These are phyloP conservation scores for Pythium brachiatum DNA, from an alignment of 352 stramenopile genomes.

Conservation along the genomic window DNA sequence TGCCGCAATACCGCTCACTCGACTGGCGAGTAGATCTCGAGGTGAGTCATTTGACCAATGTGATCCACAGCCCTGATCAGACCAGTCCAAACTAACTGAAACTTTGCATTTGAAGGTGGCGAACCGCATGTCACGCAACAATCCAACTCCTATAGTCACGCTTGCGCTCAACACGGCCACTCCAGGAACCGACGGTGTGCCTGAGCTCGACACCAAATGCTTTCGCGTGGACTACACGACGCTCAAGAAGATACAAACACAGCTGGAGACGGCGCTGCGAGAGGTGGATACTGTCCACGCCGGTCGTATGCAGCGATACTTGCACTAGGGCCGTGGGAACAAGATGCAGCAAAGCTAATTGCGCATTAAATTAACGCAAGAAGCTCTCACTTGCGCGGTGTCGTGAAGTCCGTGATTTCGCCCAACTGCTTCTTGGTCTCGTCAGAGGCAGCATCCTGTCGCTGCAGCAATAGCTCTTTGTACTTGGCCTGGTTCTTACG, in stretches of 20 bases:
- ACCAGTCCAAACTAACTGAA: too few relatives aligned
- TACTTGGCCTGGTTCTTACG: conserved; percentile 76
- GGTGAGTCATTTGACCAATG: conserved; percentile 25
- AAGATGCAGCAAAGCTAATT: neutral
- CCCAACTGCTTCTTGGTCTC: conserved; percentile 76
- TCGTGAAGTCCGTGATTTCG: conserved; percentile 69
- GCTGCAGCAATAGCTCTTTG: conserved; percentile 65
- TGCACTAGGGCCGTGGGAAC: conserved; percentile 30
- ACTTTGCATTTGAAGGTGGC: conserved; percentile 61
- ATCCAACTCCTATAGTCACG: conserved; percentile 66
- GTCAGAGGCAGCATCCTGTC: conserved; percentile 36
- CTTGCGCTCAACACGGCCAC: conserved; percentile 52
- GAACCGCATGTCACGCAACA: conserved; percentile 58
- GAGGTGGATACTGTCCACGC: conserved; percentile 68
- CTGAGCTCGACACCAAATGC: conserved; percentile 34
- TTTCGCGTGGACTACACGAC: conserved; percentile 63
- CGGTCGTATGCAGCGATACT: conserved; percentile 73
- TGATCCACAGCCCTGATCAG: too few relatives aligned
- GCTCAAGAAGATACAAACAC: conserved; percentile 58
- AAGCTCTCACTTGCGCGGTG: conserved; percentile 15
- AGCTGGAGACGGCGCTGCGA: conserved; percentile 65
- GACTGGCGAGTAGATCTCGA: conserved; percentile 84
- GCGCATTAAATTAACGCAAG: conserved; percentile 8
- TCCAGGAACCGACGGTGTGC: conserved; percentile 3
- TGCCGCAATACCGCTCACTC: conserved; percentile 59